Base-by-base conservation (phyloP, 495 filamentous ascomycete species). In the Monascus purpureus region DNA sequence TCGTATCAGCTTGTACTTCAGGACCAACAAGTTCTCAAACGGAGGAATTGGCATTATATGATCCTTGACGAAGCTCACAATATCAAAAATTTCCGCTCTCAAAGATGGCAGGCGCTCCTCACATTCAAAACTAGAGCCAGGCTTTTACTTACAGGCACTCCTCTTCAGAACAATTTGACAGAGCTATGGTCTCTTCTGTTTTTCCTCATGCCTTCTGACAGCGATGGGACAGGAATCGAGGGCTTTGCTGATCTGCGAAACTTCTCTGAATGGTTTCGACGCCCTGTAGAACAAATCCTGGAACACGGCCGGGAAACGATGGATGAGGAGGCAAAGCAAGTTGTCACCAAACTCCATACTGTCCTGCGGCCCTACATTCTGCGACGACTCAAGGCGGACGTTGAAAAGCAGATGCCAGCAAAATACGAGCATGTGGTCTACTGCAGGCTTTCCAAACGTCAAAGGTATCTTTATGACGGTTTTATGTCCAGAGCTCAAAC, bases 81-180 rank as follows among this genome's bases (percentile, higher is more conserved):
- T 52, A 99, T 99, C 67, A 96, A 96, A 53, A 99, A 99, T 50
- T 96, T 95, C 65, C 84, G 87, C 41, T 93, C 88, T 0, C 86
- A 93, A 51, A 67, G 88, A 37, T 99, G 90, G 90, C 88, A 96
- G 50, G 83, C 82, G 0, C 63, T 99, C 30, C 71, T 99, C 5
- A 90, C 77, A 1, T 92, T 96, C 57, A 80, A 83, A 39, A 94
- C 88, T 2, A 72, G 77, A 28, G 78, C 86, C 14, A 71, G 92
- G 14, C 68, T 99, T 22, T 67, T 99, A 2, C 66, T 99, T 4
- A 99, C 92, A 1, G 92, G 92, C 31, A 99, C 92, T 3, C 92
- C 92, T 1, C 62, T 99, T 8, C 92, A 99, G 54, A 99, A 99
- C 53, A 94, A 94, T 37, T 65, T 99, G 9, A 88, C 86, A 1